Evolutionary conservation across 495 filamentous ascomycete genomes (phyloP), one percentile per base, ranked within the genome.

Genomic region (Geoglossum glabrum): DNA sequence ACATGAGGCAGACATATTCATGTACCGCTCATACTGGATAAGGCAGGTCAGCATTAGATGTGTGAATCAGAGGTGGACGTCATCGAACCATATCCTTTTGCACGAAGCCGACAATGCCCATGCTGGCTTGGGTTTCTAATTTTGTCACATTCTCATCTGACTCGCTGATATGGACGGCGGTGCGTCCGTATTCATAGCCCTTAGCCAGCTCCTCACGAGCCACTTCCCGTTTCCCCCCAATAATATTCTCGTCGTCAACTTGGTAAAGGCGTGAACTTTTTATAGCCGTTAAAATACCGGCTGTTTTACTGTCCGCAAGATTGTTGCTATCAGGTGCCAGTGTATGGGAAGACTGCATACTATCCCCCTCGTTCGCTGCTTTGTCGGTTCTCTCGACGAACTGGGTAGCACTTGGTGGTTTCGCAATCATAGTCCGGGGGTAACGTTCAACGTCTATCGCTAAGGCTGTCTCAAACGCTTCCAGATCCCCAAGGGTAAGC

Each of bases 171-270:
- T 84, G 83, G 0, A 97, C 90, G 0, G 86, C 87, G 0, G 90
- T 95, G 40, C 87, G 77, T 56, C 93, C 93, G 68, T 97, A 99
- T 64, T 86, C 84, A 64, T 92, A 99, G 0, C 93, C 93, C 65
- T 87, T 94, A 34, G 86, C 89, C 36, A 97, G 74, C 34, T 92
- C 82, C 13, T 93, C 89, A 31, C 79, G 79, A 9, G 83, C 79
- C 31, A 99, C 83, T 55, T 96, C 89, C 57, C 76, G 75, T 70
- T 93, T 97, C 4, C 86, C 85, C 31, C 87, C 87, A 1, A 82
- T 78, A 13, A 78, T 81, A 36, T 74, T 71, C 13, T 83, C 75
- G 62, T 95, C 87, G 28, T 78, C 73, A 59, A 97, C 77, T 63
- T 85, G 81, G 68, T 97, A 99, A 0, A 76, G 79, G 40, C 86